Percentiles rank a stretch among this genome's conserved stretches.
These are phyloP conservation scores for Dryas octopetala DNA, from an alignment of 306 rosid species.

Conservation along the genomic window DNA sequence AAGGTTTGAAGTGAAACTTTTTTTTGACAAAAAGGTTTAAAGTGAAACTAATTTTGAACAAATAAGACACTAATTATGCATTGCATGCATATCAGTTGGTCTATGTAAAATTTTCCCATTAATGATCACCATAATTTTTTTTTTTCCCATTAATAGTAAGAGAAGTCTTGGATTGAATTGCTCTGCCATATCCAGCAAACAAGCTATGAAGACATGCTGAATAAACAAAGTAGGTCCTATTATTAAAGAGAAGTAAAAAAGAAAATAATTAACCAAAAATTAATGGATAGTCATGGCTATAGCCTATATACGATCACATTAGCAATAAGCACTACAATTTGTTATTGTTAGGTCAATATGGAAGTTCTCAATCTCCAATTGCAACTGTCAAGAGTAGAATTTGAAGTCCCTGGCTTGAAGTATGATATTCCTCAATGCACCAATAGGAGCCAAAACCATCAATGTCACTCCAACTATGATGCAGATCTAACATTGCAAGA, in stretches of 20 bases:
- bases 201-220: background rate
- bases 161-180: background rate
- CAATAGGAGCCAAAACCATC: constrained; percentile 31
- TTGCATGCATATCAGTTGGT: too few species aligned
- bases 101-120: too few species aligned
- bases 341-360: background rate
- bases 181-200: background rate
- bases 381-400: constrained; percentile 19
- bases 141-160: too few species aligned
- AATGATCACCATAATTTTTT: too few species aligned
- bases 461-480: constrained; percentile 19
- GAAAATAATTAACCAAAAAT: too few species aligned
- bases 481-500: constrained; percentile 19
- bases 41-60: too few species aligned
- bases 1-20: too few species aligned
- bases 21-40: too few species aligned
- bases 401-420: constrained; percentile 24
- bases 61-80: too few species aligned
- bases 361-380: background rate
- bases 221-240: background rate
- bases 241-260: background rate
- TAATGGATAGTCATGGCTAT: too few species aligned
- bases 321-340: too few species aligned
- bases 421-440: constrained; percentile 30
- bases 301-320: too few species aligned